phyloP scores from a whole-genome alignment of 164 flowering plant species.

The Malania oleifera region DNA sequence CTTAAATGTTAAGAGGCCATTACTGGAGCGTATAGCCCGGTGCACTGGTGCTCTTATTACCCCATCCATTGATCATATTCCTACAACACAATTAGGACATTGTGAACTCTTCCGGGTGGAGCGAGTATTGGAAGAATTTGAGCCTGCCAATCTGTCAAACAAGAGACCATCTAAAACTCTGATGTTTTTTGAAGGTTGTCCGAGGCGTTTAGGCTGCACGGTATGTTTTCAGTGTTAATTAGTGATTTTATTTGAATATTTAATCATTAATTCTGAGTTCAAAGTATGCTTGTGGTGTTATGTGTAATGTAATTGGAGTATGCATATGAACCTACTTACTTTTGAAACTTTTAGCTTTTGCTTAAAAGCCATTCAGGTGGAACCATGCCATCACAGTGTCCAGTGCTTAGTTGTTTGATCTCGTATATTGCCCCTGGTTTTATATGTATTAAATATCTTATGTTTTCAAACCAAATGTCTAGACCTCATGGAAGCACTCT shows the following conservation, averaged over 20 bases:
- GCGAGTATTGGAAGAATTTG: slow-evolving; percentile 61
- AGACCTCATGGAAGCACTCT: too few species aligned
- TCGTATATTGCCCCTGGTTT: too few species aligned
- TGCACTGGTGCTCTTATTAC: slow-evolving; percentile 84
- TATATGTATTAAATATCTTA: too few species aligned
- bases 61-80: slow-evolving; percentile 65
- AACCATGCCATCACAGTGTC: too few species aligned
- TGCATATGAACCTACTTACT: too few species aligned
- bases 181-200: slow-evolving; percentile 97
- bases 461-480: too few species aligned
- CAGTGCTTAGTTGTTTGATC: too few species aligned
- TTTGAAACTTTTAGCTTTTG: too few species aligned
- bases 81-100: slow-evolving; percentile 66
- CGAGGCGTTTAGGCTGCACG: slow-evolving; percentile 98
- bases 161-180: slow-evolving; percentile 72
- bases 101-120: slow-evolving; percentile 85
- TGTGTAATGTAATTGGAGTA: too few species aligned
- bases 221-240: slow-evolving; percentile 30
- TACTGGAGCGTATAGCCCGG: slow-evolving; percentile 84
- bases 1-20: slow-evolving; percentile 75
- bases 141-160: slow-evolving; percentile 40
- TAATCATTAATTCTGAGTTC: background rate
- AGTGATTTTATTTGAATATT: background rate
- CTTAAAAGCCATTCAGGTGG: too few species aligned
- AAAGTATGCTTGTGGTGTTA: background rate